These are phyloP conservation scores for Thuja plicata DNA, from an alignment of 83 land plant species.

Conservation along the genomic window DNA sequence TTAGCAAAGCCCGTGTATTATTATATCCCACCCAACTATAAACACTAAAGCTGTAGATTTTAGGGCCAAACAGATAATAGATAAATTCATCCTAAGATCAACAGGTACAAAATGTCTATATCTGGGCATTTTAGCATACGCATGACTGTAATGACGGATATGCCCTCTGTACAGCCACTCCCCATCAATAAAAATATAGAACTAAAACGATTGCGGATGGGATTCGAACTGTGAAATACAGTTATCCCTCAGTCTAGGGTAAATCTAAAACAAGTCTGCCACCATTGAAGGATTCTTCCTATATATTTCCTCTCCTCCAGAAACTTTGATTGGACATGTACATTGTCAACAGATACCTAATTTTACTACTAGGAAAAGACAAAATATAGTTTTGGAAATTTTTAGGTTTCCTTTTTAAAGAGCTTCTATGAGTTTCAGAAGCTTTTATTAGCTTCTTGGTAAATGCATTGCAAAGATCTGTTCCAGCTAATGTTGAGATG, in stretches of 20 bases:
- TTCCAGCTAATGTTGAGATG: neutral
- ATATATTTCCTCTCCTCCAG: neutral
- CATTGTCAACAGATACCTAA: neutral
- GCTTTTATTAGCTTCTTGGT: neutral
- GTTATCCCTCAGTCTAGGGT: neutral
- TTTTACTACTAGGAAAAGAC: neutral
- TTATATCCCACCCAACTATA: no score
- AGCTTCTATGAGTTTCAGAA: neutral
- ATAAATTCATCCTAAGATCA: no score
- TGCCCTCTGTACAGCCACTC: neutral
- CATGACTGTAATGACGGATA: no score
- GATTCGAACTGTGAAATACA: neutral
- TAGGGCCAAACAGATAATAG: no score
- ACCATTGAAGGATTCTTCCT: neutral
- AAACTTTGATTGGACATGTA: neutral
- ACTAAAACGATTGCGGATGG: neutral
- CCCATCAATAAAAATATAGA: neutral
- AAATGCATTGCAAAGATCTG: neutral
- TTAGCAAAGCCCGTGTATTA: no score
- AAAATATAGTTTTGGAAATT: neutral
- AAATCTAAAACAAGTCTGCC: neutral
- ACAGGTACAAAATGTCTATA: no score
- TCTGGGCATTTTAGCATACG: no score
- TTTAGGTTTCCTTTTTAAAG: neutral
- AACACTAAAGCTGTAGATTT: no score